These are phyloP conservation scores for Penicillium verhagenii DNA, from an alignment of 495 filamentous ascomycete species.

Conservation along the genomic window DNA sequence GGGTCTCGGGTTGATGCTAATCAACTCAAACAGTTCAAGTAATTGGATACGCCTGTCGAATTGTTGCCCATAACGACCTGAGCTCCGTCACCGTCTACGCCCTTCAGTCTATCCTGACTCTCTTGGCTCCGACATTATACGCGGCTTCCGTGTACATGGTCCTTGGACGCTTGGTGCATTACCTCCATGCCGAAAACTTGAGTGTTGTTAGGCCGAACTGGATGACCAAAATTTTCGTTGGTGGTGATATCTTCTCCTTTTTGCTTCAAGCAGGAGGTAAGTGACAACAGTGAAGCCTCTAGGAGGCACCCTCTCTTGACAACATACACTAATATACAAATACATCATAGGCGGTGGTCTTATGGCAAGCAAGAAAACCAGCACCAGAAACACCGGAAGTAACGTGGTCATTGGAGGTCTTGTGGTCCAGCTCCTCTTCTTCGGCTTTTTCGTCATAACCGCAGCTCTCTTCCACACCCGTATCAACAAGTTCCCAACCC, in stretches of 20 bases:
- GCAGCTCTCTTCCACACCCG: constrained; percentile 38
- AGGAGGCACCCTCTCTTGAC: too few relatives aligned
- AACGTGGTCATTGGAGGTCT: constrained; percentile 43
- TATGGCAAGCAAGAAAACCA: too few relatives aligned
- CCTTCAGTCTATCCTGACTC: constrained; percentile 39
- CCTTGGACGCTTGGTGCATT: constrained; percentile 50
- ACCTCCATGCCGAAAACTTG: constrained; percentile 41
- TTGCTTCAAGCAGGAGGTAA: constrained; percentile 31
- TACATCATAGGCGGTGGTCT: constrained; percentile 21
- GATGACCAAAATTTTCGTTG: constrained; percentile 40
- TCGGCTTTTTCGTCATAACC: constrained; percentile 45
- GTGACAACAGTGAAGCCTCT: too few relatives aligned
- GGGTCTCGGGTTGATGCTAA: not conserved
- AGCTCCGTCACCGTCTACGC: constrained; percentile 31
- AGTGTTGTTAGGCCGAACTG: constrained; percentile 27
- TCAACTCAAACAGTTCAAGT: constrained; percentile 50
- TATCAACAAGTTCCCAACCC: constrained; percentile 20
- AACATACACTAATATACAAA: not conserved
- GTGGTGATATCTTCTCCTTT: constrained; percentile 37
- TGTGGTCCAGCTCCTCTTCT: constrained; percentile 43
- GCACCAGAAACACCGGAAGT: constrained; percentile 36
- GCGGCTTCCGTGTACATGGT: constrained; percentile 61
- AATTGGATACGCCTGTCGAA: too few relatives aligned
- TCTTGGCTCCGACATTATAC: constrained; percentile 50
- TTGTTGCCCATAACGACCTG: constrained; percentile 31